Conservation (phyloP, 192 early-diverging fungal genomes). For the Cladochytrium replicatum region DNA sequence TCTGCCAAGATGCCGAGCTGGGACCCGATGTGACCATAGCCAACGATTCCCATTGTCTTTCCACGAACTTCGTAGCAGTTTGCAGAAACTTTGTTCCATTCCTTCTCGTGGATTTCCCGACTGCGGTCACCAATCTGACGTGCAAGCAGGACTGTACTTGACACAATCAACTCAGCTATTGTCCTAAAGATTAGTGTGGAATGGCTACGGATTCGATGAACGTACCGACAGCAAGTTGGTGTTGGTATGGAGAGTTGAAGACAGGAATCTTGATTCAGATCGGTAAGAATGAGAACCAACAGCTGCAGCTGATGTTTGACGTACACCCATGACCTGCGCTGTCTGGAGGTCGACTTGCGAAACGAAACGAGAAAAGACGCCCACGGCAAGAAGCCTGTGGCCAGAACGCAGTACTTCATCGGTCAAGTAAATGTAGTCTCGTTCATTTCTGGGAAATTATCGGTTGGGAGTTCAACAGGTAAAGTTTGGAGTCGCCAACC, state of each 20-base stretch:
- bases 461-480: too few species aligned
- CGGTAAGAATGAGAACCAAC: not conserved
- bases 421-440: conserved; percentile 22
- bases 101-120: conserved; percentile 32
- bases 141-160: conserved; percentile 28
- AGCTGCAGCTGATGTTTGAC: not conserved
- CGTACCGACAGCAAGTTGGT: conserved; percentile 22
- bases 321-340: conserved; percentile 32
- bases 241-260: conserved; percentile 35
- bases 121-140: conserved; percentile 36
- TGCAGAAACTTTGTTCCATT: conserved; percentile 41
- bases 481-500: conserved; percentile 3
- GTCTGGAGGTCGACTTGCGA: conserved; percentile 25
- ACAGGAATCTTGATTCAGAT: conserved; percentile 27
- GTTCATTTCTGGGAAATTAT: conserved; percentile 10
- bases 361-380: conserved; percentile 25
- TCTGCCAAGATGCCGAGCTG: conserved; percentile 41
- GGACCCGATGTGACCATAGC: conserved; percentile 38
- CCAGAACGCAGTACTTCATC: conserved; percentile 32
- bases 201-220: not conserved
- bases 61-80: conserved; percentile 39
- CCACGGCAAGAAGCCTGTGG: conserved; percentile 29
- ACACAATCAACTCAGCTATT: conserved; percentile 31
- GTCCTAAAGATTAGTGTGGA: not conserved
- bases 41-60: conserved; percentile 42